These are phyloP conservation scores for Kalanchoe fedtschenkoi DNA, from an alignment of 164 flowering plant genomes.

Conservation along the genomic window DNA sequence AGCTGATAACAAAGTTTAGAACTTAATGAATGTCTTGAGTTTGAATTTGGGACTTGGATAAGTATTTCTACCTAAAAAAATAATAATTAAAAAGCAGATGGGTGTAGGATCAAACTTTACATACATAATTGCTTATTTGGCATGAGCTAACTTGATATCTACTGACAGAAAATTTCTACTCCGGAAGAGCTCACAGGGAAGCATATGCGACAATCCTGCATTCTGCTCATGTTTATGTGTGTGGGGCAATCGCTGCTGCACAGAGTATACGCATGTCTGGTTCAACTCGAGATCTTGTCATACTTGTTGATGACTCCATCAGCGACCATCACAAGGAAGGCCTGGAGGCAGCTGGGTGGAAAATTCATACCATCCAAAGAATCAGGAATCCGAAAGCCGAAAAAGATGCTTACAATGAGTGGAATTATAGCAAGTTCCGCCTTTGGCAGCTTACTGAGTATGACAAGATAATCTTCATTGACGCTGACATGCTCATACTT, in stretches of 20 bases:
- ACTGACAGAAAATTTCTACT: constrained; percentile 24
- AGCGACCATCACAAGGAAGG: constrained; percentile 40
- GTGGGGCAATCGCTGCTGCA: constrained; percentile 72
- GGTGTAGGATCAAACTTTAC: not conserved
- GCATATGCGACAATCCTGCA: constrained; percentile 76
- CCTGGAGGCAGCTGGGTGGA: constrained; percentile 71
- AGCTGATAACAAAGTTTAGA: not conserved
- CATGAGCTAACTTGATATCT: not conserved
- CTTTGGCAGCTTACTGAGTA: constrained; percentile 93
- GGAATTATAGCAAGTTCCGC: constrained; percentile 93
- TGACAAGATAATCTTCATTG: constrained; percentile 84
- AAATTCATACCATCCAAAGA: constrained; percentile 38
- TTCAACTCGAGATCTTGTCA: constrained; percentile 55
- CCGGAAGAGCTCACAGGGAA: constrained; percentile 26
- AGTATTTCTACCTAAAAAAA: not conserved
- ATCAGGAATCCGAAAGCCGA: constrained; percentile 61
- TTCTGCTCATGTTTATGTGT: constrained; percentile 59
- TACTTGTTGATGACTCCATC: constrained; percentile 59
- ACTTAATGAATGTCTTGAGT: not conserved
- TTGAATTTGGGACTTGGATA: not conserved
- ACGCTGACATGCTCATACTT: constrained; percentile 82
- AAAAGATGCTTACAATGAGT: constrained; percentile 75
- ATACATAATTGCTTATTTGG: not conserved
- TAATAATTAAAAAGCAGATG: not conserved
- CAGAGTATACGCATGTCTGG: constrained; percentile 63